Base-by-base conservation (phyloP, 2,329 filamentous ascomycete genomes). In the Coniochaeta prunicola region DNA sequence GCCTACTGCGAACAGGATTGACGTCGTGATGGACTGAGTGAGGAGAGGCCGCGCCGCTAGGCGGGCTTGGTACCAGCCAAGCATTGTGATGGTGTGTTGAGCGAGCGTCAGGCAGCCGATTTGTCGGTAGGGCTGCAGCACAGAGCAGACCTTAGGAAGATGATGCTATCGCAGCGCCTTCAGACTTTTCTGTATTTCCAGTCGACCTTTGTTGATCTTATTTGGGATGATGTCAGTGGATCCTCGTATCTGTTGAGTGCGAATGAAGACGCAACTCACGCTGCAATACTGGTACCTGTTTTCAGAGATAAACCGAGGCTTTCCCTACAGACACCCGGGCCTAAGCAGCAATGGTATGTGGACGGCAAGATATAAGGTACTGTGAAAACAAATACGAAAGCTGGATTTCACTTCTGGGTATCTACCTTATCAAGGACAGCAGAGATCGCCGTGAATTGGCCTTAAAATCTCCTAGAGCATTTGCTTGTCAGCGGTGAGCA, bases 1-100 rank as follows among this genome's bases (percentile, higher is more conserved):
- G 68, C 94, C 94, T 15, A 92, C 90, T 60, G 89, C 92, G 72
- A 97, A 99, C 63, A 99, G 87, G 60, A 97, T 83, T 55, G 91
- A 89, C 40, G 93, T 97, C 59, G 92, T 96, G 67, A 96, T 77
- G 71, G 88, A 90, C 79, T 96, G 91, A 12, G 93, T 97, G 69
- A 97, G 84, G 66, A 97, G 79, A 61, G 93, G 93, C 70, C 90
- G 85, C 68, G 86, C 83, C 66, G 89, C 87, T 71, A 97, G 81
- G 74, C 85, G 89, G 70, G 85, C 80, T 76, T 96, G 91, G 78
- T 97, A 97, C 92, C 92, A 65, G 36, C 53, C 56, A 38, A 64
- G 53, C 62, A 64, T 63, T 38, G 26, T 38, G 19, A 30, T 3
- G 19, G 10, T 13, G 10, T 13, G 3, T 54, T 40, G 30, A 48